Base-by-base conservation (phyloP, 2,329 filamentous ascomycete species). In the Aspergillus clavatus region DNA sequence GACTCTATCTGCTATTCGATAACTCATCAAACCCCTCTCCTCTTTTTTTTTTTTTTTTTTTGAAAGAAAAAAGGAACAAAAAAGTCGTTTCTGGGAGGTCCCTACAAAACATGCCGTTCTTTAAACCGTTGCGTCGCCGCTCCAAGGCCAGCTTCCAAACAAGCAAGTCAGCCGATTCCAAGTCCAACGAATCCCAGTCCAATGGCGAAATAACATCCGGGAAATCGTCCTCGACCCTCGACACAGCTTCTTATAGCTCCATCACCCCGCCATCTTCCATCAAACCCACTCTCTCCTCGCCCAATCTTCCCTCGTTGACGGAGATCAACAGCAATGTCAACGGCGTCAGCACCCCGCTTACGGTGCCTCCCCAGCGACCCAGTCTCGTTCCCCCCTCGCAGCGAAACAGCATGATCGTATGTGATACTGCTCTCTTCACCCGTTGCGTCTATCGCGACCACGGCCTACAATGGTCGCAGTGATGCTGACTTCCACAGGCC, bases 101-200 rank as follows among this genome's bases (percentile, higher is more conserved):
- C 39, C 10, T 45, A 47, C 42, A 47, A n/a, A n/a, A 40, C 42
- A 75, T 75, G 73, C 65, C 83, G 35, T 87, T 94, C 62, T 76
- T 93, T 59, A 87, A 82, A 68, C 82, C 85, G 61, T 71, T 95
- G 45, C 85, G 87, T 57, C 81, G 87, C 57, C 83, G 84, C 57
- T 93, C 87, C 45, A 84, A 77, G 66, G 79, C 83, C 49, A 89
- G 83, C 73, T 84, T 89, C 69, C 81, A 79, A 47, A 83, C 81
- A 38, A 78, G 79, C 31, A 76, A 59, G 26, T 59, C 63, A 27
- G 56, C 58, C 42, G 56, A 55, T 23, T 51, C 58, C 7, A 59
- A 74, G 50, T 81, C 81, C 40, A 53, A 50, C 24, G 54, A 55
- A 38, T 52, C 53, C 12, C 56, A 57, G 28, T 55, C 53, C 31